Conservation (phyloP, 352 stramenopile genomes). For the Phytophthora parvispora region DNA sequence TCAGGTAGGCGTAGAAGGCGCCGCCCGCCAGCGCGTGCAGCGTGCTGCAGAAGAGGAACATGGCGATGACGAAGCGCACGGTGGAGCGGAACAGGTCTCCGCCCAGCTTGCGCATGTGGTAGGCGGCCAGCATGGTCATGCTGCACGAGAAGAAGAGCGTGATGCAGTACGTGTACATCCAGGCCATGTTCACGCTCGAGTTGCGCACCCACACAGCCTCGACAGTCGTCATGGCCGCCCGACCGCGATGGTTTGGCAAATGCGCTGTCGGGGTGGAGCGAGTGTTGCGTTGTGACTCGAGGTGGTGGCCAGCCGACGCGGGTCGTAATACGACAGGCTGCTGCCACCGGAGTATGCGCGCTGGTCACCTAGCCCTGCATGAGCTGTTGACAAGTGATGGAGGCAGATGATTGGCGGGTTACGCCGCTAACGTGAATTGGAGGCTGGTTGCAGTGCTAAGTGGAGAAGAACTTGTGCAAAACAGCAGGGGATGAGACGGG, state of each 20-base stretch:
- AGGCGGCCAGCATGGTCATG: constrained; percentile 61
- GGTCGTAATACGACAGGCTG: too few relatives aligned
- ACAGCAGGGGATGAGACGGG: not conserved
- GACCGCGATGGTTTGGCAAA: too few relatives aligned
- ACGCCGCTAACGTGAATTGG: too few relatives aligned
- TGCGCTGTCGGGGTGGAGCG: too few relatives aligned
- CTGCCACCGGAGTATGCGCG: too few relatives aligned
- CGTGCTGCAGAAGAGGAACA: constrained; percentile 66
- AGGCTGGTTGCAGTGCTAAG: too few relatives aligned
- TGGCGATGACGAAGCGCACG: constrained; percentile 75
- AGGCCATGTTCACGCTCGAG: constrained; percentile 49
- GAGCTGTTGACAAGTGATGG: too few relatives aligned
- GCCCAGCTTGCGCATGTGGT: constrained; percentile 73
- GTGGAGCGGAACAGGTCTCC: constrained; percentile 78
- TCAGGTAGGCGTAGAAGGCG: constrained; percentile 71
- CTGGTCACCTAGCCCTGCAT: too few relatives aligned
- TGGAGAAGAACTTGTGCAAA: too few relatives aligned
- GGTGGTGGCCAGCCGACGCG: too few relatives aligned
- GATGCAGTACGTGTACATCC: constrained; percentile 73
- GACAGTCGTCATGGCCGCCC: constrained; percentile 11
- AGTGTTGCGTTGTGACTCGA: constrained; percentile 1
- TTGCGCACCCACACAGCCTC: constrained; percentile 34
- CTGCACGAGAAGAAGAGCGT: constrained; percentile 67
- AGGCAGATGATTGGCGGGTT: too few relatives aligned
- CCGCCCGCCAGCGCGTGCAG: constrained; percentile 59